phyloP scores from a whole-genome alignment of 257 asterid genomes.

The Plantago major region DNA sequence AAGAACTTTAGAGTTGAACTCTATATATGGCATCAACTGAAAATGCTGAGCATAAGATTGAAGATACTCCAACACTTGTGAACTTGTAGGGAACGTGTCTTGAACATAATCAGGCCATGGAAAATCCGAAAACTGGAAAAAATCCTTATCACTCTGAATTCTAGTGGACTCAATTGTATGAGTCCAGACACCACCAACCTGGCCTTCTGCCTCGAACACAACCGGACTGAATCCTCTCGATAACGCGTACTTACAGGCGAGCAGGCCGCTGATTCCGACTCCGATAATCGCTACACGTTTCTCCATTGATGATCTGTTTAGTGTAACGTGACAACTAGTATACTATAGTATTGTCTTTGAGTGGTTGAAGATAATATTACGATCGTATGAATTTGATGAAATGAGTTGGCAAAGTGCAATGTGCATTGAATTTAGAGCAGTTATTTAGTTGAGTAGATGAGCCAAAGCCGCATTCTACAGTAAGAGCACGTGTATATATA shows the following conservation, averaged over 20 bases:
- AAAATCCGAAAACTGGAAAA: slow-evolving; percentile 41
- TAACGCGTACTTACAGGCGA: slow-evolving; percentile 43
- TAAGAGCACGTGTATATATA: too few relatives aligned
- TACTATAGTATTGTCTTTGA: too few relatives aligned
- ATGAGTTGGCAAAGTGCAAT: too few relatives aligned
- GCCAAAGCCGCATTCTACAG: too few relatives aligned
- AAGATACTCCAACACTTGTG: slow-evolving; percentile 26
- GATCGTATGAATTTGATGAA: too few relatives aligned
- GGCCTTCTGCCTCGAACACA: slow-evolving; percentile 35
- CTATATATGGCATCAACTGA: slow-evolving; percentile 18
- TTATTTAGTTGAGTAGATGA: too few relatives aligned
- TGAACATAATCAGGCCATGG: slow-evolving; percentile 42
- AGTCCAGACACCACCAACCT: slow-evolving; percentile 48
- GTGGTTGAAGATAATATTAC: too few relatives aligned
- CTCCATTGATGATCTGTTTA: slow-evolving; percentile 26
- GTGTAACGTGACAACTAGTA: neutral
- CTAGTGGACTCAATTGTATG: slow-evolving; percentile 40
- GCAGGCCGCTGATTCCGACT: slow-evolving; percentile 51
- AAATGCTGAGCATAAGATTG: slow-evolving; percentile 35
- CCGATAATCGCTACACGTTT: slow-evolving; percentile 47
- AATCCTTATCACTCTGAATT: slow-evolving; percentile 25
- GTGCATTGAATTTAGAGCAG: too few relatives aligned
- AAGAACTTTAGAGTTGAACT: slow-evolving; percentile 29
- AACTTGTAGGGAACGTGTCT: slow-evolving; percentile 20
- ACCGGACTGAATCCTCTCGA: slow-evolving; percentile 38